Evolutionary conservation across 257 asterid genomes (phyloP).

Genomic region (Apocynum venetum): DNA sequence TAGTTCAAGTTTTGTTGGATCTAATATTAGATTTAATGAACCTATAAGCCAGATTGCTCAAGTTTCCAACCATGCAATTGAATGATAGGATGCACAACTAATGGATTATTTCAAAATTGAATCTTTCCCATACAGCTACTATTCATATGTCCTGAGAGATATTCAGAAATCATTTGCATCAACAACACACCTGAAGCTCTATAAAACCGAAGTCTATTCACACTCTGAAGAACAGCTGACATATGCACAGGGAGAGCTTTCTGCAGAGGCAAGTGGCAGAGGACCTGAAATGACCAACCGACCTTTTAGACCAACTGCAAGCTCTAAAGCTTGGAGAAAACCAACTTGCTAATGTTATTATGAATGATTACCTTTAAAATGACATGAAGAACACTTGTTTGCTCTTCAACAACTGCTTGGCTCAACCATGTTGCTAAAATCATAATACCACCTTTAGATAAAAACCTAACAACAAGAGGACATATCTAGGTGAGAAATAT

Average conservation of each 20-base stretch:
- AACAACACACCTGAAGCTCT: conserved; percentile 81
- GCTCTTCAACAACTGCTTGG: conserved; percentile 91
- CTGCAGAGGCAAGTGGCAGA: conserved; percentile 78
- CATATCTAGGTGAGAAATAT: conserved; percentile 10
- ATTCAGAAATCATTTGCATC: conserved; percentile 22
- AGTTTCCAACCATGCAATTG: not conserved
- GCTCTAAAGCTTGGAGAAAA: not conserved
- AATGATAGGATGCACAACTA: not conserved
- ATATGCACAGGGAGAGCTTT: conserved; percentile 85
- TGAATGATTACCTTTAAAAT: conserved; percentile 57
- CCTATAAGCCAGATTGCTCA: not conserved
- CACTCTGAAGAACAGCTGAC: conserved; percentile 95
- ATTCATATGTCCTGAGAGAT: not conserved
- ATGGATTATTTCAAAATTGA: conserved; percentile 1
- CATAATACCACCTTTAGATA: conserved; percentile 80
- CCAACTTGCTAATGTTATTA: not conserved
- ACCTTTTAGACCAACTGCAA: conserved; percentile 15
- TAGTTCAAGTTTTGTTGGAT: not conserved
- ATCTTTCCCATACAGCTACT: not conserved
- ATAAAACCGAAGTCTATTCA: conserved; percentile 79
- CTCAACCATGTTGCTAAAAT: conserved; percentile 93
- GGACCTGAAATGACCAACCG: conserved; percentile 51
- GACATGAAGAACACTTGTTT: conserved; percentile 64
- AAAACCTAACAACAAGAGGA: conserved; percentile 56
- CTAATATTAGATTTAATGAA: not conserved